phyloP scores from a whole-genome alignment of 2,329 filamentous ascomycete genomes.

The Colletotrichum sp. region DNA sequence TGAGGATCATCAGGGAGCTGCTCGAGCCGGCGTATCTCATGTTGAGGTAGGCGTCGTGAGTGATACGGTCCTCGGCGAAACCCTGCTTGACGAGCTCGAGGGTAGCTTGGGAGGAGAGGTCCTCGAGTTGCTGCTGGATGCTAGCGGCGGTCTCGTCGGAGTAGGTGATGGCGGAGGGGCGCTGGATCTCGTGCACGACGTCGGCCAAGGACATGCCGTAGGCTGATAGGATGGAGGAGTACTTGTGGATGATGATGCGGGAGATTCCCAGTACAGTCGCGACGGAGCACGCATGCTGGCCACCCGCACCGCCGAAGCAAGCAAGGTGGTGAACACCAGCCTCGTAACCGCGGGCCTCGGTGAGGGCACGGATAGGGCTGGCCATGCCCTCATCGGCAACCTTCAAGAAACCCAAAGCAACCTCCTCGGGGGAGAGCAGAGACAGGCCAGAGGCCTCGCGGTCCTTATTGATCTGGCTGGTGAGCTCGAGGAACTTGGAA shows the following conservation, averaged over 20 bases:
- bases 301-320: constrained; percentile 40
- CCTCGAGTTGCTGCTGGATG: constrained; percentile 30
- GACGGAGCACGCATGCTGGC: constrained; percentile 49
- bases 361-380: constrained; percentile 38
- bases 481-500: constrained; percentile 46
- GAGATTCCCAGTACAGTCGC: constrained; percentile 47
- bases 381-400: constrained; percentile 42
- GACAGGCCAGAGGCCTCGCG: constrained; percentile 26
- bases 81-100: constrained; percentile 30
- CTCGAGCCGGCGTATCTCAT: constrained; percentile 48
- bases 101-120: constrained; percentile 36
- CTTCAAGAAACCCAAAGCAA: constrained; percentile 40
- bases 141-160: constrained; percentile 15
- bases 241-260: constrained; percentile 47
- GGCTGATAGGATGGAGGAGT: constrained; percentile 50
- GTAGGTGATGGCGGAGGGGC: constrained; percentile 37
- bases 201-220: constrained; percentile 53
- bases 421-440: constrained; percentile 36
- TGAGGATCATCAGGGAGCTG: constrained; percentile 42
- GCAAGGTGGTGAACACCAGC: constrained; percentile 39
- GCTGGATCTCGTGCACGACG: constrained; percentile 44
- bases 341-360: constrained; percentile 39
- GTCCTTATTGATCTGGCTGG: constrained; percentile 45
- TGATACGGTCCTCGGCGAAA: constrained; percentile 39
- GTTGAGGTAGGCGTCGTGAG: constrained; percentile 46